Percentiles rank a stretch among this genome's conserved stretches.
phyloP scores from a whole-genome alignment of 2,329 filamentous ascomycete genomes.

The Colletotrichum sp. region DNA sequence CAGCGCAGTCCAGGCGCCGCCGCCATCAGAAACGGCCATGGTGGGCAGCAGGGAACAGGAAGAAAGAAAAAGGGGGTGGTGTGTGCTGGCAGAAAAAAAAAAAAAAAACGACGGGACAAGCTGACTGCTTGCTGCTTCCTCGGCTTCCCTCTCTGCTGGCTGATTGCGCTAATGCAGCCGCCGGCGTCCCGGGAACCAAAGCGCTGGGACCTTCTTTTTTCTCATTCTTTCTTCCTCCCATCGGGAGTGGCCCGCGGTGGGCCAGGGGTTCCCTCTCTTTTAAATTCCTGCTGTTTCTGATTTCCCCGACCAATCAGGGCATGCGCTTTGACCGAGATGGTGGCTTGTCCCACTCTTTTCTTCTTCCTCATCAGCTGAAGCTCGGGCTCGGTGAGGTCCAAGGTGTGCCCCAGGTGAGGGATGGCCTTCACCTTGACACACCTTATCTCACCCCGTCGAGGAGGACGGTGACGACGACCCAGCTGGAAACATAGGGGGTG shows the following conservation, averaged over 20 bases:
- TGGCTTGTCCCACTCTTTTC: background rate
- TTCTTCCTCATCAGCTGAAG: background rate
- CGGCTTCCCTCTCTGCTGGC: background rate
- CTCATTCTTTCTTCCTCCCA: background rate
- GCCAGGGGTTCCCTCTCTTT: background rate
- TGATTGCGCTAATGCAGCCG: slow-evolving; percentile 17
- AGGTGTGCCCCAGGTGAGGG: background rate
- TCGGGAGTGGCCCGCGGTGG: slow-evolving; percentile 20
- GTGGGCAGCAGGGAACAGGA: background rate
- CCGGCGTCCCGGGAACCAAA: slow-evolving; percentile 20
- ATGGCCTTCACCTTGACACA: background rate
- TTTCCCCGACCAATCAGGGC: background rate
- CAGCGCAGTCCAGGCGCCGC: background rate
- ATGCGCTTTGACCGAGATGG: background rate
- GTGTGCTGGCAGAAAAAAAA: background rate
- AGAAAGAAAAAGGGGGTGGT: background rate
- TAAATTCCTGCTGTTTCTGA: background rate
- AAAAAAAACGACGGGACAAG: background rate
- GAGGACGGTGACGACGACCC: background rate
- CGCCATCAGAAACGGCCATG: background rate
- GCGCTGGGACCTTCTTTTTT: slow-evolving; percentile 15
- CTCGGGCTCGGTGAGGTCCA: background rate
- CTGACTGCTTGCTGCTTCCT: background rate
- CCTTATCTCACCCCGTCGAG: background rate
- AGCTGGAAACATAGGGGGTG: background rate